Conservation (phyloP, 768 basidiomycete genomes). For the Mycena epipterygia region DNA sequence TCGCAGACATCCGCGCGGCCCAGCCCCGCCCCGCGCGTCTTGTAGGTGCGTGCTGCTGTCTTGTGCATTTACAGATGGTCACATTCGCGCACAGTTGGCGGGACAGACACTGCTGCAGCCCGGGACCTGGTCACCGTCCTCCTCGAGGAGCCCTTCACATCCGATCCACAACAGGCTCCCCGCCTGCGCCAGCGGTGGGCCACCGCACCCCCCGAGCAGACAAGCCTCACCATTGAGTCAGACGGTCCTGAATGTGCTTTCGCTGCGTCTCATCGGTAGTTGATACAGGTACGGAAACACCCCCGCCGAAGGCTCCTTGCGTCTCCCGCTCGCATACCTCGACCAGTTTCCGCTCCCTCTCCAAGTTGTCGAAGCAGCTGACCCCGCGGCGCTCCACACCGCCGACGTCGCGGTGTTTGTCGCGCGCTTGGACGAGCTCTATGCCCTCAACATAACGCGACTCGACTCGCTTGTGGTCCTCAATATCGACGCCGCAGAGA, state of each 20-base stretch:
- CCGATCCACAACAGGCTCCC: conserved; percentile 59
- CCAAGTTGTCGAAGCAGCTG: conserved; percentile 57
- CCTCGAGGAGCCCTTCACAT: conserved; percentile 77
- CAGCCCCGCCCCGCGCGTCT: conserved; percentile 27
- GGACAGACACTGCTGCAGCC: conserved; percentile 67
- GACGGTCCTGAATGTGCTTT: conserved; percentile 49
- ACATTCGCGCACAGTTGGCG: conserved; percentile 63
- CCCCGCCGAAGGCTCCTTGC: conserved; percentile 40
- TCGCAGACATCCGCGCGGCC: conserved; percentile 17
- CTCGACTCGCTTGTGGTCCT: conserved; percentile 37
- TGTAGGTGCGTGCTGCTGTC: conserved; percentile 25
- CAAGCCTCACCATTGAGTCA: conserved; percentile 55
- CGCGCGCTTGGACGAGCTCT: conserved; percentile 38
- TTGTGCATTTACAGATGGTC: not conserved
- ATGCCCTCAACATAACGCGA: conserved; percentile 16
- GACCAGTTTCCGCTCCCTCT: conserved; percentile 66
- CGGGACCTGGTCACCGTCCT: conserved; percentile 77
- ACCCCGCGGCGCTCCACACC: conserved; percentile 45
- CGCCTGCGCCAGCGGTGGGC: conserved; percentile 66
- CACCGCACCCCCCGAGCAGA: conserved; percentile 37
- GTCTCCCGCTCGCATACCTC: conserved; percentile 65
- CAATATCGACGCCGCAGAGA: conserved; percentile 36
- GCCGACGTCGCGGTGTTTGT: conserved; percentile 78
- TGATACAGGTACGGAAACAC: conserved; percentile 16
- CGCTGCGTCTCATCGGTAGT: conserved; percentile 40